Base-by-base conservation (phyloP, 352 stramenopile genomes). In the Paralagenidium karlingii region DNA sequence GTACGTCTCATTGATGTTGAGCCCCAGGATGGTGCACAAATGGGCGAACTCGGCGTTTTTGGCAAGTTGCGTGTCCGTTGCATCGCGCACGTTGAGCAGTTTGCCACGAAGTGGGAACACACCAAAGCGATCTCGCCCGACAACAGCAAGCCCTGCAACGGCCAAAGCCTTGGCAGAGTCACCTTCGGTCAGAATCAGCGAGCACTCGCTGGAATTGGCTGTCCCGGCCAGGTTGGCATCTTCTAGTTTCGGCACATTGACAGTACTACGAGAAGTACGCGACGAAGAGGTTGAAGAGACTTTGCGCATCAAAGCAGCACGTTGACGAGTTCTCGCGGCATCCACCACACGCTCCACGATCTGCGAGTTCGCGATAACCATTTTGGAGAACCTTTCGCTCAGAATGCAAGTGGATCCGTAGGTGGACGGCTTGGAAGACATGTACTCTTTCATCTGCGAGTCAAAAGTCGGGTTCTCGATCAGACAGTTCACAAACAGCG, bases 381-480 rank as follows among this genome's bases (percentile, higher is more conserved):
- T 53, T 49, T 98, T 98, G 16, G 98, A 57, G 30, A 98, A 95
- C 24, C 88, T 78, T 24, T 98, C 93, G 3, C 88, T 89, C 15
- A 99, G 67, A 15, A 88, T 76, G 32, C 86, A 96, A 5, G 79
- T 78, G 12, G 82, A 96, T 13, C 80, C 82, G 47, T 95, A 96
- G 0, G 71, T 75, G 11, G 69, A 63, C 10, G 78, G 69, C 4
- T 75, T 68, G 2, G 90, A 98, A 3, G 95, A 98, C 37, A 99
- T 86, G 45, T 85, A 94, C 57, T 99, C 96, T 58, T 99, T 99
- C 48, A 97, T 99, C 51, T 99, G 96, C 40, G 90, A 98, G 53
- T 99, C 96, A 55, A 99, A 99, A 2, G 93, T 96, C 13, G 96
- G 96, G 59, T 99, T 99, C 42, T 98, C 88, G 16, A 99, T 95